Evolutionary conservation across 306 rosid genomes (phyloP).

Genomic region (Prunus dulcis): DNA sequence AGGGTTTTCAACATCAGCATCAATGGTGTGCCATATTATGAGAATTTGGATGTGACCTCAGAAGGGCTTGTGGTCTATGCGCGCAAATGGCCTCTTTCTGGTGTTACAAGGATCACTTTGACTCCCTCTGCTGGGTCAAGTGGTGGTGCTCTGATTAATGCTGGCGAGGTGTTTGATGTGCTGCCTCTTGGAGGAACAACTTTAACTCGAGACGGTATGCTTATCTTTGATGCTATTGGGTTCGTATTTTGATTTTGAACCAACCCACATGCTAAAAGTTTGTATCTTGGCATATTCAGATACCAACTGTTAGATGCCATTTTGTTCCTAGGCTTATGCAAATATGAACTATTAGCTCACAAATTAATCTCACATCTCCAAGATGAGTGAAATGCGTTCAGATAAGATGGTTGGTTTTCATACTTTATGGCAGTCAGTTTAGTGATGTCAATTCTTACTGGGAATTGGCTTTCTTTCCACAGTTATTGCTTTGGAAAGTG

Average conservation of each 20-base stretch:
- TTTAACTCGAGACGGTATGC: constrained; percentile 71
- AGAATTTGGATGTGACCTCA: constrained; percentile 44
- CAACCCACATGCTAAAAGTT: neutral
- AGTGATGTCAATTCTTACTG: neutral
- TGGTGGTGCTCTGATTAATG: constrained; percentile 72
- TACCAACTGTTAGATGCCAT: neutral
- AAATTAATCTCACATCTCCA: neutral
- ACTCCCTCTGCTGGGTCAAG: constrained; percentile 55
- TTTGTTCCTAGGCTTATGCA: too few species aligned
- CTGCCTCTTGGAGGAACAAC: constrained; percentile 69
- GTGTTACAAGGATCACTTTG: constrained; percentile 57
- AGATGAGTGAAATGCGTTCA: neutral
- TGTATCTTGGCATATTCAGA: neutral
- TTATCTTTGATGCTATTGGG: neutral
- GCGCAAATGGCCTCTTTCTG: constrained; percentile 75
- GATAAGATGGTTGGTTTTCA: neutral
- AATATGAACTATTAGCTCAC: neutral
- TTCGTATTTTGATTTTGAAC: neutral
- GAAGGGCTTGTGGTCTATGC: constrained; percentile 75
- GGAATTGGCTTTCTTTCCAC: constrained; percentile 26
- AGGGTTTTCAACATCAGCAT: constrained; percentile 56
- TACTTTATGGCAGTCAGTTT: neutral
- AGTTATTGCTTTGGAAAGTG: constrained; percentile 59
- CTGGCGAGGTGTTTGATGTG: constrained; percentile 67
- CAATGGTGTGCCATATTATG: constrained; percentile 59